Base-by-base conservation (phyloP, 257 asterid genomes). In the Solanum ossicruentum region DNA sequence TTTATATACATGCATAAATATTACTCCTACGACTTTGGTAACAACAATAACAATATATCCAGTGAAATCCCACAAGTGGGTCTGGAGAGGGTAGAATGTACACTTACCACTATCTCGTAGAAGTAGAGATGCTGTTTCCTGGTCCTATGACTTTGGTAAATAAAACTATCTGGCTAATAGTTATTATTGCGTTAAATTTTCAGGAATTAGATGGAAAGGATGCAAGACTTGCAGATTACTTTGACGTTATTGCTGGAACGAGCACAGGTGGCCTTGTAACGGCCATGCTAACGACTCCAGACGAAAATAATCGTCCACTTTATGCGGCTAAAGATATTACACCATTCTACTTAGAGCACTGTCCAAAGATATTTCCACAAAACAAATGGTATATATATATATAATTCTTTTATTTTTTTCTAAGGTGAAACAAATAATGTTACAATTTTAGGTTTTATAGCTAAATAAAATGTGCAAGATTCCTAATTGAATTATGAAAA, bases 241-340 rank as follows among this genome's bases (percentile, higher is more conserved):
- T 93, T 11, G 97, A 93, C 15, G 92, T 93, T 12, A 87, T 93
- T 0, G 90, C 97, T 2, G 97, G 95, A 78, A 93, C 95, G 15
- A 93, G 97, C 86, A 92, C 97, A 0, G 97, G 97, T 9, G 94
- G 97, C 6, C 86, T 93, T 1, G 89, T 93, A 20, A 89, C 95
- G 0, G 92, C 95, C 17, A 92, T 93, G 97, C 52, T 92, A 18
- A 67, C 95, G 6, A 91, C 94, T 15, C 97, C 97, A 0, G 85
- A 88, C n/a, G 55, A 83, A 16, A 90, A 89, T 23, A 85, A 86
- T 12, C 92, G 97, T n/a, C 95, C 97, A 4, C 49, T 90, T 36
- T 91, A 51, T 60, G 85, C 93, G 1, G 95, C 97, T n/a, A 92
- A 91, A 60, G 93, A 92, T 66, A 90, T 93, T 77, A 88, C 79